Conservation (phyloP, 768 basidiomycete species). For the Pisolithus microcarpus region DNA sequence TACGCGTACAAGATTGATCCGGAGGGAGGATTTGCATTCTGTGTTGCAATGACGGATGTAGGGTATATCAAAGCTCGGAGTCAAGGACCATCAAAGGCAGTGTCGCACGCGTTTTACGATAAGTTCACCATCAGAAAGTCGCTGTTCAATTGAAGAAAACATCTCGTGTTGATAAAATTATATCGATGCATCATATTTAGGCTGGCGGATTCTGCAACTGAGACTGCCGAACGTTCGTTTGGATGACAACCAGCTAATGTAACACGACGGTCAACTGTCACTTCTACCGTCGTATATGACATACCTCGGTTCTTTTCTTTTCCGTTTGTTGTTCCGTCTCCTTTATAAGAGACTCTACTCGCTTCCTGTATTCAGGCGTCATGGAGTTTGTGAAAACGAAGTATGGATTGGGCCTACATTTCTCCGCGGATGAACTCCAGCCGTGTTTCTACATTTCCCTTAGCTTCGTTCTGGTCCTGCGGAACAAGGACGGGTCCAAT, state of each 20-base stretch:
- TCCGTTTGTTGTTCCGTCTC: conserved; percentile 72
- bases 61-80: conserved; percentile 46
- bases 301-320: conserved; percentile 76
- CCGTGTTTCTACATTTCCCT: conserved; percentile 81
- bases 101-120: conserved; percentile 40
- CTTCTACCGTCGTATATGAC: neutral
- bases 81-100: conserved; percentile 32
- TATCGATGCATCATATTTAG: neutral
- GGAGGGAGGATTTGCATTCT: conserved; percentile 41
- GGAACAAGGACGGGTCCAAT: conserved; percentile 86
- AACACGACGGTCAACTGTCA: conserved; percentile 10
- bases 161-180: neutral
- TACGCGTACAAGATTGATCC: conserved; percentile 41
- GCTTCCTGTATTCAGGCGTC: conserved; percentile 42
- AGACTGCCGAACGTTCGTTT: conserved; percentile 44
- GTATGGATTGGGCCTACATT: conserved; percentile 48
- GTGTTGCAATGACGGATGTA: conserved; percentile 49
- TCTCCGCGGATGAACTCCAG: conserved; percentile 83
- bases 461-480: conserved; percentile 85
- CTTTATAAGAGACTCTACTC: conserved; percentile 76
- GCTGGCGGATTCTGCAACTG: conserved; percentile 19
- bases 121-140: conserved; percentile 25
- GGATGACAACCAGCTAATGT: conserved; percentile 57
- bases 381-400: neutral
- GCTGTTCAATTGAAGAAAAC: conserved; percentile 1